Conservation (phyloP, 148 eudicot genomes). For the Heliamphora exappendiculata region DNA sequence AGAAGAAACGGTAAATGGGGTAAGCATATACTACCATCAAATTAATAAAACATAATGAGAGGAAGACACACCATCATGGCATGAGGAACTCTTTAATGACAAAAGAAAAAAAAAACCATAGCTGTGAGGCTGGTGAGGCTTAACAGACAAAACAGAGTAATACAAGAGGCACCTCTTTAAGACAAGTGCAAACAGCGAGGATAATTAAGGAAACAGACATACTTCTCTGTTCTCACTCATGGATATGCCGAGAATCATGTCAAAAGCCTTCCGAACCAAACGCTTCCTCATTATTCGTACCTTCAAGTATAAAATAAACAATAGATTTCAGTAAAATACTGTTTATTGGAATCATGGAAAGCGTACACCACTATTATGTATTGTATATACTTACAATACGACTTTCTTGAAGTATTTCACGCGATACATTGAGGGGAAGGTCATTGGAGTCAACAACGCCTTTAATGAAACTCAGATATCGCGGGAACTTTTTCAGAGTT, state of each 20-base stretch:
- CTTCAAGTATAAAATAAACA: conserved; percentile 27
- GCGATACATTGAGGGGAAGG: conserved; percentile 95
- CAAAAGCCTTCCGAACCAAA: conserved; percentile 89
- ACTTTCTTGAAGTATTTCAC: conserved; percentile 98
- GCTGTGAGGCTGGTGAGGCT: no score
- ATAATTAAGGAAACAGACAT: conserved; percentile 14
- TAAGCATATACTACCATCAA: background rate
- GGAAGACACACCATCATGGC: background rate
- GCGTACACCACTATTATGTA: background rate
- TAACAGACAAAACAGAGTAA: no score
- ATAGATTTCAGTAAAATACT: background rate
- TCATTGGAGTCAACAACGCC: conserved; percentile 96
- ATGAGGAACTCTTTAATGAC: no score
- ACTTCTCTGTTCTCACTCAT: conserved; percentile 87
- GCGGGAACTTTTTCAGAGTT: conserved; percentile 53
- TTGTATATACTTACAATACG: conserved; percentile 62
- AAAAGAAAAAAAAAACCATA: no score
- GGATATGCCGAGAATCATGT: conserved; percentile 90
- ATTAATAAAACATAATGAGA: background rate
- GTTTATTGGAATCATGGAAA: background rate
- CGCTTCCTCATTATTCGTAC: conserved; percentile 90
- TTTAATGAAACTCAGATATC: conserved; percentile 87
- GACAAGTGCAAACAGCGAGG: background rate
- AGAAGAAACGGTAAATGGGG: no score
- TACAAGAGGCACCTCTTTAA: background rate